Conservation (phyloP, 2,329 filamentous ascomycete genomes). For the Tolypocladium sp. region DNA sequence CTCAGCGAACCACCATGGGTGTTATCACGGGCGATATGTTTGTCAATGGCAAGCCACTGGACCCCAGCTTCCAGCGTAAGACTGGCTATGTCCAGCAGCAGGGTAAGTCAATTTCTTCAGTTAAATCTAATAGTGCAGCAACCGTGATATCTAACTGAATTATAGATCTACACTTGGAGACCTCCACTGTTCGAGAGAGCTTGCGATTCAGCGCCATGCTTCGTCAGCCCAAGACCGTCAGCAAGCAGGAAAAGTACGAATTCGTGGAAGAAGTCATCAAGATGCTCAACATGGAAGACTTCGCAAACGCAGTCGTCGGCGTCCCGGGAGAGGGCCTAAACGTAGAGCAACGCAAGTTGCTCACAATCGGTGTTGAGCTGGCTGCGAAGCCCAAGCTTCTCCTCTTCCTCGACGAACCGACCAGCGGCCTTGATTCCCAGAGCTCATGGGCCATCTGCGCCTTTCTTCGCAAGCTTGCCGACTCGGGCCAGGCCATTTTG, state of each 20-base stretch:
- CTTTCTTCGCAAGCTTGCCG: conserved; percentile 52
- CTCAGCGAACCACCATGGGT: conserved; percentile 46
- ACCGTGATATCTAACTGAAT: neutral
- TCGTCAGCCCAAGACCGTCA: conserved; percentile 44
- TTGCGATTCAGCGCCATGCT: conserved; percentile 48
- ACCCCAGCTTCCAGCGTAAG: conserved; percentile 52
- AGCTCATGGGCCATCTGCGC: conserved; percentile 54
- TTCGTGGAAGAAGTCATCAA: conserved; percentile 58
- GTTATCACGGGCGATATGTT: conserved; percentile 59
- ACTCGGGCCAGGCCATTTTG: conserved; percentile 42
- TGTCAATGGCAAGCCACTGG: conserved; percentile 49
- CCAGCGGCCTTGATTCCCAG: conserved; percentile 53
- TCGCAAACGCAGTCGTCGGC: conserved; percentile 57
- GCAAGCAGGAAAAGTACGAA: conserved; percentile 46
- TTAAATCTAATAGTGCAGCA: too few species aligned
- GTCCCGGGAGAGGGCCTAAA: conserved; percentile 52
- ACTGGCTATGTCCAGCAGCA: conserved; percentile 62
- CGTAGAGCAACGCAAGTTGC: conserved; percentile 51
- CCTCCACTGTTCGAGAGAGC: conserved; percentile 45
- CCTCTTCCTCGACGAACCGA: conserved; percentile 54
- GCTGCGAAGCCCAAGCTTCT: conserved; percentile 48
- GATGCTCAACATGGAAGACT: conserved; percentile 59
- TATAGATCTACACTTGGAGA: conserved; percentile 45
- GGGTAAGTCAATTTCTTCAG: conserved; percentile 20
- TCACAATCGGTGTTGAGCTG: conserved; percentile 53